Percentiles rank a stretch among this genome's conserved stretches.
Conservation (phyloP, 2,329 filamentous ascomycete species). For the Proliferodiscus dingleyae region DNA sequence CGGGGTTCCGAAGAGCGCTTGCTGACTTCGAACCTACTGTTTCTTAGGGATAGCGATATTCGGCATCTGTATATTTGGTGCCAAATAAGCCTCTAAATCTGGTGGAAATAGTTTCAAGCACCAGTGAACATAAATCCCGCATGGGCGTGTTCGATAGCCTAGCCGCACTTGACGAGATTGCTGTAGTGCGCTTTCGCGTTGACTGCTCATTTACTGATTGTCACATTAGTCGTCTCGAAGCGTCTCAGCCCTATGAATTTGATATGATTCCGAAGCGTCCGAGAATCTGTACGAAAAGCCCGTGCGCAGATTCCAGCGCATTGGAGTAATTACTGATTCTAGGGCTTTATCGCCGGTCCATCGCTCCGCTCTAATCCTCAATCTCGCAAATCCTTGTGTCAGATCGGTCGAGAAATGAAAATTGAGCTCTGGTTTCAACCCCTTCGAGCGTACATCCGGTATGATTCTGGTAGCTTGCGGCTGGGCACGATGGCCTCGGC, state of each 20-base stretch:
- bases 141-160: no score
- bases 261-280: not conserved
- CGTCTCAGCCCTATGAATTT: conserved; percentile 10
- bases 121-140: no score
- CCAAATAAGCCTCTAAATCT: no score
- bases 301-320: not conserved
- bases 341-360: conserved; percentile 1
- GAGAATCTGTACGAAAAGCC: conserved; percentile 1
- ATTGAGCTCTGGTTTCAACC: not conserved
- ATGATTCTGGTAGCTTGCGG: not conserved
- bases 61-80: not conserved
- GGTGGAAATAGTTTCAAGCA: no score
- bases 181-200: not conserved
- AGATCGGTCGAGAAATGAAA: conserved; percentile 11
- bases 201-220: not conserved
- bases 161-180: not conserved
- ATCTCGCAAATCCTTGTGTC: conserved; percentile 14
- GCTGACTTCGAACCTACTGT: conserved; percentile 1
- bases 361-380: not conserved
- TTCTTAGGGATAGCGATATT: not conserved
- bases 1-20: conserved; percentile 4
- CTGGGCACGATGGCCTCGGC: no score
- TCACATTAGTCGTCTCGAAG: not conserved
- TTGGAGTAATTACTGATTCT: not conserved
- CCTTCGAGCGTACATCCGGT: conserved; percentile 2